phyloP scores from a whole-genome alignment of 2,329 filamentous ascomycete species.

The Neopestalotiopsis clavispora region DNA sequence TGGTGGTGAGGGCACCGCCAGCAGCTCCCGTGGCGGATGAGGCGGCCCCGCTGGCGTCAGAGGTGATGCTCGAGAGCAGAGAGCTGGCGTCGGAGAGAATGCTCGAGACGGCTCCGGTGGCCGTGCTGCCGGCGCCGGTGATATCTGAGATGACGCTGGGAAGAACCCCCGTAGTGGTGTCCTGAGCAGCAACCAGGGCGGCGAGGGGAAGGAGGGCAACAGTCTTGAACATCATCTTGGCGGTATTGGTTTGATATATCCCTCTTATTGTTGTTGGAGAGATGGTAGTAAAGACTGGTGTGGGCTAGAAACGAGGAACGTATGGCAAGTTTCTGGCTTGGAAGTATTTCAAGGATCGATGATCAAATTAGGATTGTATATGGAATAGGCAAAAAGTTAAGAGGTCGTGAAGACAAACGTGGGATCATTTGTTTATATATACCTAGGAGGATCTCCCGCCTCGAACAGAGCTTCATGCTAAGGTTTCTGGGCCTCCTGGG shows the following conservation, averaged over 20 bases:
- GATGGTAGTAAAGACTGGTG: neutral
- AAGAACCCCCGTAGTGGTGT: neutral
- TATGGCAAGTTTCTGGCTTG: neutral
- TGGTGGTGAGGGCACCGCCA: conserved; percentile 4
- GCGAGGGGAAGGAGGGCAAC: conserved; percentile 4
- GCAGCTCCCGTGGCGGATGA: neutral
- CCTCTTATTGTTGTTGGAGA: neutral
- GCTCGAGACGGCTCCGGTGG: neutral
- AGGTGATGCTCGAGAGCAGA: conserved; percentile 1
- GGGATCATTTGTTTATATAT: neutral
- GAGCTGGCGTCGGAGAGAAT: neutral
- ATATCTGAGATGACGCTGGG: neutral
- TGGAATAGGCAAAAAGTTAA: neutral
- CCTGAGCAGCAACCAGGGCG: neutral
- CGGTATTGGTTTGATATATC: neutral
- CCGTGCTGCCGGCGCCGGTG: conserved; percentile 1
- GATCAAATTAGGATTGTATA: neutral
- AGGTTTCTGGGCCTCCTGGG: neutral
- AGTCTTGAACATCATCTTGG: conserved; percentile 1
- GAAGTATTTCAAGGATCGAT: neutral
- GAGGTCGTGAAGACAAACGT: neutral
- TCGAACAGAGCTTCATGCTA: neutral
- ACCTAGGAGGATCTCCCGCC: neutral
- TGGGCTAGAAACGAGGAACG: neutral
- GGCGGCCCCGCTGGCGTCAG: neutral